These are phyloP conservation scores for Daldinia decipiens DNA, from an alignment of 495 filamentous ascomycete species.

Conservation along the genomic window DNA sequence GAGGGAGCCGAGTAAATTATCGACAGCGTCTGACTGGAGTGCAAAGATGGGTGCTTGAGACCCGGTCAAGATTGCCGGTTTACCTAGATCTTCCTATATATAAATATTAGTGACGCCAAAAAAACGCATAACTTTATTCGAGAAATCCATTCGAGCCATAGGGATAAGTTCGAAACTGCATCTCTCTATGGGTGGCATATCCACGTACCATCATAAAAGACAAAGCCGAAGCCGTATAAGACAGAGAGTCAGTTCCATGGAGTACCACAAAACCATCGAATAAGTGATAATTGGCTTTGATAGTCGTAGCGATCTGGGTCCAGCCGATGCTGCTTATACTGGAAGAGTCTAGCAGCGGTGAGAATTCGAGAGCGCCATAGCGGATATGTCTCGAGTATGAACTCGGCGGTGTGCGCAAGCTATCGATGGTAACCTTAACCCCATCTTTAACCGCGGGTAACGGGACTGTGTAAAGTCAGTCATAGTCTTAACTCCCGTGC, in stretches of 20 bases:
- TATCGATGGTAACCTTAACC: slow-evolving; percentile 54
- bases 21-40: slow-evolving; percentile 93
- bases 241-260: slow-evolving; percentile 94
- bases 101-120: slow-evolving; percentile 5
- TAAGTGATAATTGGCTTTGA: slow-evolving; percentile 81
- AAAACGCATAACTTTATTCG: neutral
- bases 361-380: slow-evolving; percentile 88
- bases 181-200: neutral
- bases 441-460: slow-evolving; percentile 57
- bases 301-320: slow-evolving; percentile 80
- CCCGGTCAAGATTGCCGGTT: slow-evolving; percentile 90
- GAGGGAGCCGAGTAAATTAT: slow-evolving; percentile 90
- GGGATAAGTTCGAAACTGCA: neutral
- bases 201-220: slow-evolving; percentile 81
- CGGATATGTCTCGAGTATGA: slow-evolving; percentile 84
- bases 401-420: slow-evolving; percentile 81
- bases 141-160: neutral
- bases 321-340: slow-evolving; percentile 88
- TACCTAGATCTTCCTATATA: slow-evolving; percentile 75
- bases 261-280: slow-evolving; percentile 96
- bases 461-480: slow-evolving; percentile 34
- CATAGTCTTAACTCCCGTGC: too few relatives aligned
- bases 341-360: slow-evolving; percentile 86
- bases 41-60: slow-evolving; percentile 93
- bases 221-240: slow-evolving; percentile 90